Evolutionary conservation across 2,329 filamentous ascomycete species (phyloP), one percentile per base, ranked within the genome.

Genomic region (Colletotrichum limetticola): DNA sequence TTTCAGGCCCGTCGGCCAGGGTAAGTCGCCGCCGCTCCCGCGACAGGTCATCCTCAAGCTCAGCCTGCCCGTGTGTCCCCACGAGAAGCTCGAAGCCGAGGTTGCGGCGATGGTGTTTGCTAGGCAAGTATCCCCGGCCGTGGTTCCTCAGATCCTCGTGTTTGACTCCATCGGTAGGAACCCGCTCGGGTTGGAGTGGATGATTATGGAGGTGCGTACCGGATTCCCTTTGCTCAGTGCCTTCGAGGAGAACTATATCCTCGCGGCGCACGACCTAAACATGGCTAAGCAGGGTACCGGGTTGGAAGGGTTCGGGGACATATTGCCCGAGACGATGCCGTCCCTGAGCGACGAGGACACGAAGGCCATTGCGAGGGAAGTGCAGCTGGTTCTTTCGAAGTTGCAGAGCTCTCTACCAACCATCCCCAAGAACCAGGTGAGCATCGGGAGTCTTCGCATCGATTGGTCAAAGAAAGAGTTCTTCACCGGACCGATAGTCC

Each of bases 111-210:
- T 76, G 71, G 35, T 59, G 4, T 52, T 46, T n/a, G 57, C 67
- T 14, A 26, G 52, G 12, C 42, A 60, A 35, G 55, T 69, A 12
- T 66, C 61, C 1, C 52, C 60, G 5, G 19, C 35, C 32, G 3
- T 42, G 46, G 59, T 72, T 2, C 73, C 75, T 0, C 42, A 22
- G 5, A 56, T 75, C 3, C 37, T 74, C 5, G 49, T 63, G 35
- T 75, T 72, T 28, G 75, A 76, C 37, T 71, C 74, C 1, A 63
- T 66, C 32, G 74, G 49, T 5, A 61, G 69, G 22, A 75, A 75
- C 60, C 61, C 66, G 1, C 59, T 74, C 14, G 64, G 52, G 16
- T 55, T 76, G 24, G 73, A 76, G 35, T 76, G 74, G 73, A 64
- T 74, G 35, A 68, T 76, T 19, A 57, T 74, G 24, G 74, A 76